Evolutionary conservation across 2,329 filamentous ascomycete species (phyloP), one percentile per base, ranked within the genome.

Genomic region (Microcera coccophila): DNA sequence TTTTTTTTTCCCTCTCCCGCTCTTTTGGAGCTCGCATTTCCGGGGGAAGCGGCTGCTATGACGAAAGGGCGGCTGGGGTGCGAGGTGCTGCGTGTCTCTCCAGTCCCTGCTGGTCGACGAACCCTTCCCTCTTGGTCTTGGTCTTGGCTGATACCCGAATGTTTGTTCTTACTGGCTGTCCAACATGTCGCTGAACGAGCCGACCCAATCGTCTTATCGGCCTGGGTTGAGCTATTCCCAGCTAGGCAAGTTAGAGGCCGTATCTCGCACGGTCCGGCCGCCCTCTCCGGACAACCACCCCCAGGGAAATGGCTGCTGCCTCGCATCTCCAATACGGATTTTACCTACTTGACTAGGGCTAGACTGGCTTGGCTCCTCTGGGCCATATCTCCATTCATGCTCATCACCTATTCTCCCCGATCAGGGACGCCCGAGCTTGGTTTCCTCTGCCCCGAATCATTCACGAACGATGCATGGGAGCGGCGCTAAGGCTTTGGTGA

Each of bases 181-280:
- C 8, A 14, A n/a, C 24, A n/a, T 17, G 11, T 8, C 15, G 29
- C 7, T 17, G 8, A 17, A 32, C n/a, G 29, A 14, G 29, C 9
- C 29, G 5, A 35, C 21, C 52, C 55, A 58, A 58, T 58, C 52
- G 55, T 52, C 52, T 58, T 57, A 58, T 58, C 55, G 55, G 50
- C 55, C 36, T 50, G 45, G 12, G 12, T 26, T 26, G 22, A 26
- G 12, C 22, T 26, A 48, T 52, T 28, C 42, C 43, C 48, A 42
- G 47, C 51, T 58, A 54, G 55, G 55, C 51, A 48, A 49, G 41
- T 19, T 18, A 17, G 36, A 38, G 35, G 54, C 52, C 22, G 52
- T 58, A 41, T 41, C 24, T 34, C 38, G 19, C 50, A 50, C 55
- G 22, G 55, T 41, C 16, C 31, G 12, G 17, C 34, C 44, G 49